Conservation (phyloP, 2,329 filamentous ascomycete genomes). For the Aspergillus oerlinghausenensis region DNA sequence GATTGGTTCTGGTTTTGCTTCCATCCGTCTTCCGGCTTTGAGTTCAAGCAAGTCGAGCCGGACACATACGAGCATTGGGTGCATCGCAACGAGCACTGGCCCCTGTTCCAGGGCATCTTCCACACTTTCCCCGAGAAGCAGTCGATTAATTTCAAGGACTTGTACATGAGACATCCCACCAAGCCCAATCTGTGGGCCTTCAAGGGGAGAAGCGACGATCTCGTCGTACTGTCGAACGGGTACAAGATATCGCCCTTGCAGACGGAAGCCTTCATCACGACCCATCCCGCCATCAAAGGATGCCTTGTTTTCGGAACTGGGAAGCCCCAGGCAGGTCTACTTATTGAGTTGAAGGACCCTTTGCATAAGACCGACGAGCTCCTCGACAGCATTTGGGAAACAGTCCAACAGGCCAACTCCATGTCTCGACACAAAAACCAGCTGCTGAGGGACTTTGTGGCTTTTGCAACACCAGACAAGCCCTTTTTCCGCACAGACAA, state of each 20-base stretch:
- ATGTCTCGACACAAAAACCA: too few relatives aligned
- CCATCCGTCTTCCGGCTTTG: slow-evolving; percentile 14
- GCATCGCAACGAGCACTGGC: slow-evolving; percentile 25
- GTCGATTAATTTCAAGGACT: slow-evolving; percentile 21
- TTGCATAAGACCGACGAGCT: too few relatives aligned
- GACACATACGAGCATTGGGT: slow-evolving; percentile 35
- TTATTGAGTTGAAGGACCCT: slow-evolving; percentile 6
- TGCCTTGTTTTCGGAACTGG: slow-evolving; percentile 15
- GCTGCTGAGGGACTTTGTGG: too few relatives aligned
- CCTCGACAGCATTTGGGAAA: too few relatives aligned
- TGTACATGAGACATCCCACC: slow-evolving; percentile 16
- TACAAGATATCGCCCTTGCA: slow-evolving; percentile 17
- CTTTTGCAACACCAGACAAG: too few relatives aligned
- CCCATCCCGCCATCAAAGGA: slow-evolving; percentile 11
- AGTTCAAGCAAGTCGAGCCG: slow-evolving; percentile 18
- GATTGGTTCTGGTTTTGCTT: slow-evolving; percentile 4
- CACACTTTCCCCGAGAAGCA: slow-evolving; percentile 27
- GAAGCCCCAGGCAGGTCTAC: slow-evolving; percentile 14
- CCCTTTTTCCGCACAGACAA: too few relatives aligned
- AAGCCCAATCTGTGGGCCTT: slow-evolving; percentile 21
- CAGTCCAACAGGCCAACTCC: too few relatives aligned
- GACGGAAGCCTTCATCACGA: slow-evolving; percentile 13
- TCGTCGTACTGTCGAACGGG: slow-evolving; percentile 19
- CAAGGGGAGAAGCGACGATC: slow-evolving; percentile 20
- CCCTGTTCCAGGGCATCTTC: slow-evolving; percentile 21